phyloP scores from a whole-genome alignment of 2,329 filamentous ascomycete genomes.

The Cordyceps militaris region DNA sequence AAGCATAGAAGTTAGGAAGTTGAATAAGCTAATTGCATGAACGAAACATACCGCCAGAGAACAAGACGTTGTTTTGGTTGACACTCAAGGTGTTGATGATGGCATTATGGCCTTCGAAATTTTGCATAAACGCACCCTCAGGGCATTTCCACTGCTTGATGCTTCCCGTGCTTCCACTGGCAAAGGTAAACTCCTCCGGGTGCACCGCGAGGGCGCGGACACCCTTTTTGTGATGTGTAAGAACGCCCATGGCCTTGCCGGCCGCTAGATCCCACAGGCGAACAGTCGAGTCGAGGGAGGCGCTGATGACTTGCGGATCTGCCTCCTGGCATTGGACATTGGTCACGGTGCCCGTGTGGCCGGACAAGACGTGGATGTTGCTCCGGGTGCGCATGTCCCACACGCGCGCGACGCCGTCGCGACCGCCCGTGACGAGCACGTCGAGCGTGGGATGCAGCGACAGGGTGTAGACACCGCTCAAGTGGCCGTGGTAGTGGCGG shows the following conservation, averaged over 20 bases:
- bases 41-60: conserved; percentile 61
- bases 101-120: conserved; percentile 92
- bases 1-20: not conserved
- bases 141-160: conserved; percentile 99
- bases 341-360: conserved; percentile 85
- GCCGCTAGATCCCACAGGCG: conserved; percentile 93
- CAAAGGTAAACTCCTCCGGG: conserved; percentile 93
- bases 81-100: conserved; percentile 93
- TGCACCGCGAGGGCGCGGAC: conserved; percentile 79
- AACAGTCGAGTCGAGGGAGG: conserved; percentile 87
- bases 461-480: conserved; percentile 91
- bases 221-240: conserved; percentile 98
- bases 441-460: conserved; percentile 92
- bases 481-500: conserved; percentile 91
- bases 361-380: conserved; percentile 88
- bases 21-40: no score
- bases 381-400: conserved; percentile 98
- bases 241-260: conserved; percentile 89
- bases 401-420: conserved; percentile 88
- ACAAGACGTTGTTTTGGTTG: conserved; percentile 91
- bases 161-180: conserved; percentile 79
- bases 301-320: conserved; percentile 90
- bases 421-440: conserved; percentile 86
- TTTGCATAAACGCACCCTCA: conserved; percentile 97
- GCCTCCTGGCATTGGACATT: conserved; percentile 90